Evolutionary conservation across 2,329 filamentous ascomycete species (phyloP).

Genomic region (Penicillium sp.): DNA sequence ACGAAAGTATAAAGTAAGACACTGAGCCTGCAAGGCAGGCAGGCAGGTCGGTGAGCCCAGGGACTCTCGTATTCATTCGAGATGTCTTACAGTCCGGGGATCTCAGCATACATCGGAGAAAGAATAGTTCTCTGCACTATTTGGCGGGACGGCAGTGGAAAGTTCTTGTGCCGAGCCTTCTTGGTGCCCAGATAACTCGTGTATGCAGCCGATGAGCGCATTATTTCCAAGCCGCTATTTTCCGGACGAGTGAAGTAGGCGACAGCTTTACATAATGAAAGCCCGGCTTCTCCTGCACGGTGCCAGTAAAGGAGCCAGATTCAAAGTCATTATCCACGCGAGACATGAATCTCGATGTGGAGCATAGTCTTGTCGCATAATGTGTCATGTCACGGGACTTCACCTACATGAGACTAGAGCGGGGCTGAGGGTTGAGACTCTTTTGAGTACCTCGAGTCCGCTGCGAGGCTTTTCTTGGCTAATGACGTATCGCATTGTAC

Average conservation of each 20-base stretch:
- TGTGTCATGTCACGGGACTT: not conserved
- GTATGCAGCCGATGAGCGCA: not conserved
- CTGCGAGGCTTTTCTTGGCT: not conserved
- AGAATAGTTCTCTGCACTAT: not conserved
- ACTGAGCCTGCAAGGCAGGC: not conserved
- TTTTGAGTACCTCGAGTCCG: not conserved
- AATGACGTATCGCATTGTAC: not conserved
- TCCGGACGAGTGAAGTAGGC: not conserved
- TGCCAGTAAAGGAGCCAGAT: not conserved
- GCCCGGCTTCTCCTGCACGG: too few species aligned
- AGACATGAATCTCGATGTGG: not conserved
- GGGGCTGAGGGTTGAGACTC: not conserved
- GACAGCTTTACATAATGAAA: not conserved
- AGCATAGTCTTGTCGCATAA: not conserved
- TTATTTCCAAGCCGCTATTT: not conserved
- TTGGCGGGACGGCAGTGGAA: not conserved
- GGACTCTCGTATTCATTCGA: conserved; percentile 1
- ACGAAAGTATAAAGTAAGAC: conserved; percentile 3
- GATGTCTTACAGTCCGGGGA: conserved; percentile 1
- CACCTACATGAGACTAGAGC: not conserved
- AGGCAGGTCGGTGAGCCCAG: not conserved
- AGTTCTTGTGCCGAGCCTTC: not conserved
- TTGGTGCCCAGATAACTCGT: not conserved
- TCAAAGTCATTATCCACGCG: not conserved
- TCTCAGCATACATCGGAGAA: not conserved